phyloP scores from a whole-genome alignment of 257 asterid genomes.

The Rauvolfia tetraphylla region DNA sequence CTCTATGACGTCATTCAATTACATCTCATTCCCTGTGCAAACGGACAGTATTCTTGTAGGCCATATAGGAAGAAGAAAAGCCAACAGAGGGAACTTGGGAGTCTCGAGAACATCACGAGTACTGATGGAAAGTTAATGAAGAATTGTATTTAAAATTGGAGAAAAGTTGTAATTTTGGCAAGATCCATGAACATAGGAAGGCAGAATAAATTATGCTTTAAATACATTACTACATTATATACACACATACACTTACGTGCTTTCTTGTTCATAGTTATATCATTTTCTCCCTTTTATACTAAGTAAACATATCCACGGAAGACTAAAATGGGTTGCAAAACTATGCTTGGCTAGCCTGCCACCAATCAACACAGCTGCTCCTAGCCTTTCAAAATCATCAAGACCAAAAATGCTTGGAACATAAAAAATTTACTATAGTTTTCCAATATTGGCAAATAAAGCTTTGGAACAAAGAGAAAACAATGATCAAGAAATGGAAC shows the following conservation, averaged over 20 bases:
- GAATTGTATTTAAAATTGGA: no score
- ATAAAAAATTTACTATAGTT: background rate
- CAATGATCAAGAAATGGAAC: background rate
- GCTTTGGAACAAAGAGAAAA: background rate
- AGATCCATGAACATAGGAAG: no score
- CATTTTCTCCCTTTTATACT: background rate
- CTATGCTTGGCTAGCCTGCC: background rate
- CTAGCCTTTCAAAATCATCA: background rate
- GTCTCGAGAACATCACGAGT: no score
- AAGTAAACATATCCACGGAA: background rate
- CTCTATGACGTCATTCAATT: background rate
- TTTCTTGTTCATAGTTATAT: background rate
- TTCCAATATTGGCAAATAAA: background rate
- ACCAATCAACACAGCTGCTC: no score
- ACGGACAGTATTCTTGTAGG: background rate
- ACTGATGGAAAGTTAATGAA: no score
- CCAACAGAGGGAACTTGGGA: no score
- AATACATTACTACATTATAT: no score
- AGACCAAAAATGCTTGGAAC: background rate
- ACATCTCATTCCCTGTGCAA: background rate
- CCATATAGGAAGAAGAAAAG: no score
- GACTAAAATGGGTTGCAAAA: background rate
- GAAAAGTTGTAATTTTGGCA: no score
- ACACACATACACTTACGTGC: no score
- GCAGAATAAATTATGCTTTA: no score